Conservation (phyloP, 805 yeast species). For the Nakazawaea anatomiae region DNA sequence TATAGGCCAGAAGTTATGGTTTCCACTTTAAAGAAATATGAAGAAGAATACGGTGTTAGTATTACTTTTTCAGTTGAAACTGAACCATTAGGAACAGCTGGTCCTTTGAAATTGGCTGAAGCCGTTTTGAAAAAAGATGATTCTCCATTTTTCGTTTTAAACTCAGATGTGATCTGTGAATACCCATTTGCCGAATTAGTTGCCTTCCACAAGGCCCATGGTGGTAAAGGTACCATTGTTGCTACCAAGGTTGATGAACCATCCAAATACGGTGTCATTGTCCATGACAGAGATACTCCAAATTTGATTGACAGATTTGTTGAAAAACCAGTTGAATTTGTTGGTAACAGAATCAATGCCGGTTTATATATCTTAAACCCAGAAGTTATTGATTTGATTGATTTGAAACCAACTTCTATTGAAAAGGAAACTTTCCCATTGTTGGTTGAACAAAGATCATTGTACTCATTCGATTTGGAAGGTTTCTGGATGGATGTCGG, state of each 20-base stretch:
- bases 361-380: conserved; percentile 99
- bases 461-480: conserved; percentile 95
- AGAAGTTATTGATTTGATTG: conserved; percentile 91
- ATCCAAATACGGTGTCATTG: conserved; percentile 98
- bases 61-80: conserved; percentile 98
- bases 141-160: conserved; percentile 94
- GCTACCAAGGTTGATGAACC: conserved; percentile 99
- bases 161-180: conserved; percentile 98
- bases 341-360: conserved; percentile 99
- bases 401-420: conserved; percentile 97
- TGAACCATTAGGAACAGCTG: conserved; percentile 99
- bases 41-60: conserved; percentile 86
- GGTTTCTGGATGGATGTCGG: conserved; percentile 99
- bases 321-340: conserved; percentile 98
- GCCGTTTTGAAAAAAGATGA: conserved; percentile 88
- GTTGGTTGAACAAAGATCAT: conserved; percentile 80
- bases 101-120: conserved; percentile 97
- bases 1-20: conserved; percentile 99
- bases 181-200: conserved; percentile 94
- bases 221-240: conserved; percentile 97
- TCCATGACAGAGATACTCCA: conserved; percentile 91
- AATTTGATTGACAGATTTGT: conserved; percentile 97
- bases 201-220: conserved; percentile 90
- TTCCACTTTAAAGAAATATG: conserved; percentile 88
- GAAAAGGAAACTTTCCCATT: conserved; percentile 99